These are phyloP conservation scores for Acanthamoeba royreba DNA, from an alignment of 208 protist species.

Conservation along the genomic window DNA sequence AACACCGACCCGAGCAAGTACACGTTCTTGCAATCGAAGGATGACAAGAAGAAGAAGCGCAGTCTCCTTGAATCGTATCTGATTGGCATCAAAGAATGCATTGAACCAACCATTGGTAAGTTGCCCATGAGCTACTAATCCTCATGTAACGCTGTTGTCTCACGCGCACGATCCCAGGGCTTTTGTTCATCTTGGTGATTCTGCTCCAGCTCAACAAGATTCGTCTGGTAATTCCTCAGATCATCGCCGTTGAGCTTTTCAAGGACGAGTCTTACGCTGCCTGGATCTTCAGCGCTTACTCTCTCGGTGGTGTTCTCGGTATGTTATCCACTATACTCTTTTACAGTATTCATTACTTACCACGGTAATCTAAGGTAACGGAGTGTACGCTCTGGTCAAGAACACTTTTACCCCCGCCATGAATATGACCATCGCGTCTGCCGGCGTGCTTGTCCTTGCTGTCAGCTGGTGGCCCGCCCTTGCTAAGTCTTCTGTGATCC, in stretches of 20 bases:
- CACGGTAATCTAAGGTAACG: not conserved
- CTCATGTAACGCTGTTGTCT: not conserved
- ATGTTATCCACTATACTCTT: not conserved
- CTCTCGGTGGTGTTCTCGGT: conserved; percentile 40
- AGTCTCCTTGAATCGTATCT: not conserved
- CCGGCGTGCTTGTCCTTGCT: not conserved
- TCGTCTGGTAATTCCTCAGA: conserved; percentile 39
- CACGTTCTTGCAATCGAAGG: not conserved
- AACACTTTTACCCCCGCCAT: not conserved
- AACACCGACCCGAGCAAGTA: conserved; percentile 44
- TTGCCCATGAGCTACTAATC: not conserved
- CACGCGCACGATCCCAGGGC: not conserved
- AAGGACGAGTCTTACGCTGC: conserved; percentile 43
- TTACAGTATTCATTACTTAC: not conserved
- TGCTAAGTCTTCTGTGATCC: not conserved
- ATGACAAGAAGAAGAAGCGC: conserved; percentile 34
- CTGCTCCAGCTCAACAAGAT: conserved; percentile 45
- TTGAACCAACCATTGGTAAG: not conserved
- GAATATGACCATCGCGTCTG: not conserved
- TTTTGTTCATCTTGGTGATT: conserved; percentile 22
- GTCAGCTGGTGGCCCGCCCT: conserved; percentile 33
- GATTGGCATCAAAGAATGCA: conserved; percentile 36
- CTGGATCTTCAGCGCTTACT: conserved; percentile 46
- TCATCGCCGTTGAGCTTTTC: conserved; percentile 42
- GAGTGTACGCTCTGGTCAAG: not conserved